phyloP scores from a whole-genome alignment of 2,329 filamentous ascomycete genomes.

The Aspergillus melleus region DNA sequence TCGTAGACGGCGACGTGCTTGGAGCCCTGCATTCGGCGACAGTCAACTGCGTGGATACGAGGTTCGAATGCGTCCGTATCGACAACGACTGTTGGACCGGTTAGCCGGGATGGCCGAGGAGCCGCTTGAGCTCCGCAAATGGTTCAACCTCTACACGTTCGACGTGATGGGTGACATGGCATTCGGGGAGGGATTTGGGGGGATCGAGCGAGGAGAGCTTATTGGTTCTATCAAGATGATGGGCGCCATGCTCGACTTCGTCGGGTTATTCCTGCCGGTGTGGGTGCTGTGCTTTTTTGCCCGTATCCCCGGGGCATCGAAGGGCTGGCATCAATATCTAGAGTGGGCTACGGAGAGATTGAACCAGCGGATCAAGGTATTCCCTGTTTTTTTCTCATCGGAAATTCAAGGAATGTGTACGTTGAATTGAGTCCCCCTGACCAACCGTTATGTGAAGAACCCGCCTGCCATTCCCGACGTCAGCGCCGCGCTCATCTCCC shows the following conservation, averaged over 20 bases:
- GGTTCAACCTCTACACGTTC: slow-evolving; percentile 44
- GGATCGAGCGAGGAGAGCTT: slow-evolving; percentile 17
- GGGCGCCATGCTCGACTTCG: slow-evolving; percentile 2
- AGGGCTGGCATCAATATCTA: not conserved
- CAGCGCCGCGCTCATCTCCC: not conserved
- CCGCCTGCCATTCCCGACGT: not conserved
- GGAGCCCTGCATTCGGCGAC: slow-evolving; percentile 43
- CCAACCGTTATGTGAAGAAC: not conserved
- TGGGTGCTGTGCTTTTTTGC: slow-evolving; percentile 5
- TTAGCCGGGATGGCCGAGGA: slow-evolving; percentile 29
- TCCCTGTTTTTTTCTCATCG: not conserved
- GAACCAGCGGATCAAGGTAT: not conserved
- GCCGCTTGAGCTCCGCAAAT: slow-evolving; percentile 38
- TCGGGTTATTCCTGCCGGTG: slow-evolving; percentile 12
- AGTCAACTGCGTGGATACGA: slow-evolving; percentile 44
- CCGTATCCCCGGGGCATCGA: not conserved
- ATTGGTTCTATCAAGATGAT: slow-evolving; percentile 36
- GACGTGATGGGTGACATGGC: slow-evolving; percentile 49
- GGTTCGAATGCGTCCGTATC: slow-evolving; percentile 34
- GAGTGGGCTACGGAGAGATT: not conserved
- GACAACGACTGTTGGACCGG: slow-evolving; percentile 32
- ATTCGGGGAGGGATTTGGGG: slow-evolving; percentile 30
- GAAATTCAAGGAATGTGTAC: not conserved
- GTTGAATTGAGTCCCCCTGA: not conserved
- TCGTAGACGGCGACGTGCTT: slow-evolving; percentile 40